Conservation (phyloP, 2,329 filamentous ascomycete genomes). For the Aspergillus bombycis region DNA sequence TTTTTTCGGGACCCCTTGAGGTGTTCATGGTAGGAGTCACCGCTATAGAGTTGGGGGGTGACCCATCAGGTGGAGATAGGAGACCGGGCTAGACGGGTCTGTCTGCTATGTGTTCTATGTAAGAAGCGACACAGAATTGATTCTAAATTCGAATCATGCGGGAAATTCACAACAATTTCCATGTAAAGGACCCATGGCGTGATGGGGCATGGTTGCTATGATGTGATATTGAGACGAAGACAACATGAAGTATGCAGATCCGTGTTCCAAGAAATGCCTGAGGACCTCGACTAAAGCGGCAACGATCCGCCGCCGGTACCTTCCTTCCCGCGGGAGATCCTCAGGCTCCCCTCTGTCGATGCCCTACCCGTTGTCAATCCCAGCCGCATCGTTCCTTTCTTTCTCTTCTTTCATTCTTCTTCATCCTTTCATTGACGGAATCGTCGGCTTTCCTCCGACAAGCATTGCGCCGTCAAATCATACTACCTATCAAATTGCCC, state of each 20-base stretch:
- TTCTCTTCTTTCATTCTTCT: neutral
- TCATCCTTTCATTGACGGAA: neutral
- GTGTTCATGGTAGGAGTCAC: neutral
- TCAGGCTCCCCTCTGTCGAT: neutral
- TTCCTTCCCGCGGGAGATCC: slow-evolving; percentile 12
- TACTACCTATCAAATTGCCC: neutral
- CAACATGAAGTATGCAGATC: slow-evolving; percentile 12
- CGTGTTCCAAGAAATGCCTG: slow-evolving; percentile 11
- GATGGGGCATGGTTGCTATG: neutral
- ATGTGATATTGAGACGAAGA: slow-evolving; percentile 9
- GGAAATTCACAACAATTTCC: neutral
- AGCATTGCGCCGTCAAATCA: neutral
- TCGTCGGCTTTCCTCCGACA: neutral
- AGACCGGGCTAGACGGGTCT: neutral
- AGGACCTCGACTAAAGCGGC: neutral
- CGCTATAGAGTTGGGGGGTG: neutral
- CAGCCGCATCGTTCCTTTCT: neutral
- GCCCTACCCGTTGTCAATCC: slow-evolving; percentile 10
- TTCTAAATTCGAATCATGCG: neutral
- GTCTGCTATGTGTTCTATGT: neutral
- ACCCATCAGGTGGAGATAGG: slow-evolving; percentile 4
- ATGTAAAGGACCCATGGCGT: neutral
- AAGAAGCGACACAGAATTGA: neutral
- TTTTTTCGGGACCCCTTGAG: neutral
- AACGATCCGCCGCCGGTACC: slow-evolving; percentile 4